Base-by-base conservation (phyloP, 1,284 basidiomycete genomes). In the Volvariella surrecta region DNA sequence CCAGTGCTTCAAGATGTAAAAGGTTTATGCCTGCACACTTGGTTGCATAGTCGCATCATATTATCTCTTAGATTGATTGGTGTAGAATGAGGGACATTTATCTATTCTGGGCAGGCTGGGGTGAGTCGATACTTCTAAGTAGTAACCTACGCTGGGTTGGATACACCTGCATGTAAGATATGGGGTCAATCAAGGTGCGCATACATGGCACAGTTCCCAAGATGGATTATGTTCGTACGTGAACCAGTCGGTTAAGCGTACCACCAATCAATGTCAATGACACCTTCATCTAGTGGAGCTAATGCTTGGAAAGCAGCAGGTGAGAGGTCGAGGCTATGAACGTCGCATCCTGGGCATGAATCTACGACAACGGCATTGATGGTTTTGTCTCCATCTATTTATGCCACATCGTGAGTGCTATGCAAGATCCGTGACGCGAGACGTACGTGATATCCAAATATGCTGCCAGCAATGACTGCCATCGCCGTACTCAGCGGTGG, bases 361-460 rank as follows among this genome's bases (percentile, higher is more conserved):
- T 62, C 58, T 20, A 53, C 52, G 18, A 60, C 54, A 15, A 37
- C 47, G 30, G 51, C 57, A 24, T 40, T 37, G 35, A 61, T 50
- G 32, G 47, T 48, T 34, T 48, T 53, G 19, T 55, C 56, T 44
- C 52, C 16, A 43, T 52, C 59, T 60, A 37, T 13, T n/a, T 24
- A 17, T 34, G 7, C 38, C 31, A 3, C 17, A 15, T 13, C 22
- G 30, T 32, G 22, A 17, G 28, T 22, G 17, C 31, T 6, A 16
- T 39, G 19, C 20, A 30, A n/a, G 19, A 34, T 24, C 35, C 38
- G 40, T 16, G 8, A 20, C 13, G 4, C 11, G 11, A 37, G 15
- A 30, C 58, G 39, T 45, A 61, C 62, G 59, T 4, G 51, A 37
- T 17, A 63, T 50, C 13, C 42, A 52, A 44, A 62, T 50, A 16